These are phyloP conservation scores for Dysphania ambrosioides DNA, from an alignment of 148 eudicot genomes.

Conservation along the genomic window DNA sequence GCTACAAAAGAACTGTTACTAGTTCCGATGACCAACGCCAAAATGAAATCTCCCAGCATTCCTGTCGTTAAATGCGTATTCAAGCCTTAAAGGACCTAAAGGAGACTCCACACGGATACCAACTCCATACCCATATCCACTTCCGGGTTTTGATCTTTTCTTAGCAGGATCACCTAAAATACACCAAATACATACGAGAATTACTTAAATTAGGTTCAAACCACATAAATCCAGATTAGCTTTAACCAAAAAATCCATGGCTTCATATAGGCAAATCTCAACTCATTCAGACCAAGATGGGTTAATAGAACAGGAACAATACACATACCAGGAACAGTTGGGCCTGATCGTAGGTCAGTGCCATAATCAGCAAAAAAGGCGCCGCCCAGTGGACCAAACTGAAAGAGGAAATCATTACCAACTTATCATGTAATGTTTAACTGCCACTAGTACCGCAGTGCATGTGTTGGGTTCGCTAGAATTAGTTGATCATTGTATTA, in stretches of 20 bases:
- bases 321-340: constrained; percentile 73
- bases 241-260: neutral
- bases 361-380: constrained; percentile 92
- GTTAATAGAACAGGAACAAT: neutral
- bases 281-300: neutral
- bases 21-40: constrained; percentile 87
- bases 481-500: too few relatives aligned
- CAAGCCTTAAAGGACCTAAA: constrained; percentile 85
- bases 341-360: constrained; percentile 91
- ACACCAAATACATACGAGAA: too few relatives aligned
- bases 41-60: constrained; percentile 81
- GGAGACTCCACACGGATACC: constrained; percentile 95
- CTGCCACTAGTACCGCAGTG: too few relatives aligned
- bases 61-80: constrained; percentile 86
- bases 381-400: constrained; percentile 92
- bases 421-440: too few relatives aligned
- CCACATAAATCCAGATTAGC: neutral
- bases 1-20: neutral
- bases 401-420: constrained; percentile 28
- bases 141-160: constrained; percentile 83
- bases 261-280: neutral
- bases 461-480: too few relatives aligned
- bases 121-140: constrained; percentile 89
- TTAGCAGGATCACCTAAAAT: constrained; percentile 86
- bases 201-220: neutral